Base-by-base conservation (phyloP, 1,139 yeast species). In the Candida labiduridarum region DNA sequence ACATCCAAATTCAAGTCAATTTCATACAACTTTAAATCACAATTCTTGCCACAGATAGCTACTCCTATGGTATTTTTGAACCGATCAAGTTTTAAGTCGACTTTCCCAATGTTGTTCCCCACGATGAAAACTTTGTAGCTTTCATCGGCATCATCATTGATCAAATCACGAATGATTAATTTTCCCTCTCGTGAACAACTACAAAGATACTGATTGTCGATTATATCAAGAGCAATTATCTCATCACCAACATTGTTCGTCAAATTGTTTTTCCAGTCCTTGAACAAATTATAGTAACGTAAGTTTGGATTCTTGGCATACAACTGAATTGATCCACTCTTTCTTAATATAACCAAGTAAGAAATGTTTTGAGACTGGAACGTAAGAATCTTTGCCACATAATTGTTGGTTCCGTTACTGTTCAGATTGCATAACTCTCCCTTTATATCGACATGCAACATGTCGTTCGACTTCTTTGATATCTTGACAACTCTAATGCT, bases 31-130 rank as follows among this genome's bases (percentile, higher is more conserved):
- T 72, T 73, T 31, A 79, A 58, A 42, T 76, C 82, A 47, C 71
- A 70, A 49, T 77, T 74, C 53, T 76, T 73, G 3, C 84, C 84
- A 1, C 82, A 82, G 48, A 72, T 63, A 0, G 72, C 74, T 31
- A 72, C 60, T 4, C 53, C 46, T 22, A 62, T 50, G 12, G 58
- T 56, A 31, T 52, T 56, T 29, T 48, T 56, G 14, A 48, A 46
- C 46, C 36, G 47, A 15, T 41, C 42, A 43, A 53, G 50, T 14
- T 52, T 52, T 3, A 76, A 62, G 34, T 68, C 63, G 34, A 77
- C 62, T 36, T 69, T 66, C 15, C 73, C 64, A 1, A 80, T 65
- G 1, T 80, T 79, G 14, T 62, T 67, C 16, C 66, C 66, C 18
- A 78, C 62, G 42, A 62, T 54, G 50, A 59, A 69, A 1, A 64